Conservation (phyloP, 139 green algal genomes). For the Auxenochlorella protothecoides region DNA sequence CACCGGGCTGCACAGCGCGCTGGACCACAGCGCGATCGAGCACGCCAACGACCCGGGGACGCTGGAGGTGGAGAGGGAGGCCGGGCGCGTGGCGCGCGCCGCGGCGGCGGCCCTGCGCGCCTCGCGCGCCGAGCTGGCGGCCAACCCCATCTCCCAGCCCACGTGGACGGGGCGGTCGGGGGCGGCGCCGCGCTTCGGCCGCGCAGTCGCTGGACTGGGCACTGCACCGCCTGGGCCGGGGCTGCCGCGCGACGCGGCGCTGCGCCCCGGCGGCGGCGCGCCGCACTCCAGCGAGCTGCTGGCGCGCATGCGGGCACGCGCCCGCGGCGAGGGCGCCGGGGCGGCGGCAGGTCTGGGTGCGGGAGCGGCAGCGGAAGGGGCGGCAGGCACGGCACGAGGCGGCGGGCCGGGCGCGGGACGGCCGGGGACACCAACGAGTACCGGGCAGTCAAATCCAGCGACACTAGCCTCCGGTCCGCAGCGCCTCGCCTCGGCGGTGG, state of each 20-base stretch:
- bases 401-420: neutral
- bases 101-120: constrained; percentile 62
- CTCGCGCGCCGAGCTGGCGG: constrained; percentile 18
- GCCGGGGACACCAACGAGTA: no score
- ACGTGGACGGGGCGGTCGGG: constrained; percentile 83
- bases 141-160: constrained; percentile 50
- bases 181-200: constrained; percentile 32
- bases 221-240: neutral
- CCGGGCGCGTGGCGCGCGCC: constrained; percentile 30
- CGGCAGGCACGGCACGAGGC: neutral
- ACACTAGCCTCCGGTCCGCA: constrained; percentile 5
- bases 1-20: constrained; percentile 39
- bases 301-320: constrained; percentile 28
- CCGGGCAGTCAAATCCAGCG: no score
- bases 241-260: neutral
- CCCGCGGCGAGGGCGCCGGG: neutral
- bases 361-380: constrained; percentile 4
- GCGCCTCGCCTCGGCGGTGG: constrained; percentile 33
- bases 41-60: constrained; percentile 65
- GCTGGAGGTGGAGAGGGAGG: constrained; percentile 42
- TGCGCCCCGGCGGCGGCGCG: constrained; percentile 7
- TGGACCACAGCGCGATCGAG: constrained; percentile 37
- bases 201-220: neutral
- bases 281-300: constrained; percentile 34
- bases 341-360: neutral